A percentile compares a stretch with the other conserved stretches of the same genome.
Conservation (phyloP, 495 filamentous ascomycete genomes). For the Aspergillus ellipticus region DNA sequence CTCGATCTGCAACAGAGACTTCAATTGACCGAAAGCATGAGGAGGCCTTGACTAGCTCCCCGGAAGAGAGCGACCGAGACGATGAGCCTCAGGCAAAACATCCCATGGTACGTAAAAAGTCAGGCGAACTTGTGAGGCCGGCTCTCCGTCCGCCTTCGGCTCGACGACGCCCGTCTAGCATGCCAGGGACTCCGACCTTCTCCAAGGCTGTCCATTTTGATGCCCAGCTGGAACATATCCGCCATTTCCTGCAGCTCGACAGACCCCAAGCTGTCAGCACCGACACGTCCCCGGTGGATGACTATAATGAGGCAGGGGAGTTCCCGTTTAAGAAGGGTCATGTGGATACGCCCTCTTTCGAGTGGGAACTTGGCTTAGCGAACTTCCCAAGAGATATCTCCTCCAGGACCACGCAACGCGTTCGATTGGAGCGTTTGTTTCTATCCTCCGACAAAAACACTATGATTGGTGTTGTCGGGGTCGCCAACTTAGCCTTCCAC, state of each 20-base stretch:
- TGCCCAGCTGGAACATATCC: conserved; percentile 86
- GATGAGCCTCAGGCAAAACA: conserved; percentile 58
- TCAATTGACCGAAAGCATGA: conserved; percentile 51
- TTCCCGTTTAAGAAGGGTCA: conserved; percentile 75
- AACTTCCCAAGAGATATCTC: conserved; percentile 76
- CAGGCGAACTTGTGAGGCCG: conserved; percentile 91
- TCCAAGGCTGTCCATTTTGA: conserved; percentile 96
- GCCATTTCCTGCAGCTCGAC: conserved; percentile 92
- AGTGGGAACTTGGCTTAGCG: conserved; percentile 81
- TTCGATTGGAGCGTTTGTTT: conserved; percentile 78
- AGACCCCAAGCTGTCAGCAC: conserved; percentile 92
- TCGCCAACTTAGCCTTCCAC: conserved; percentile 86
- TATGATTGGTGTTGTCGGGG: conserved; percentile 75
- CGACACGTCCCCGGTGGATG: conserved; percentile 88
- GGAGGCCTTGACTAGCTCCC: conserved; percentile 57
- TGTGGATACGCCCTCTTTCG: conserved; percentile 51
- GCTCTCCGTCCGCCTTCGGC: conserved; percentile 72
- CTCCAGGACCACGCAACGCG: conserved; percentile 59
- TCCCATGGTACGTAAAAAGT: conserved; percentile 94
- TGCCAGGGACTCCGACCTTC: conserved; percentile 96
- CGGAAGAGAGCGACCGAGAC: conserved; percentile 65
- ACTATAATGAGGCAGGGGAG: conserved; percentile 74
- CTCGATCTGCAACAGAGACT: conserved; percentile 78
- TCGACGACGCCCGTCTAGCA: conserved; percentile 81
- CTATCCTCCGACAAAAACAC: conserved; percentile 82